A percentile compares a stretch with the other conserved stretches of the same genome.
phyloP scores from a whole-genome alignment of 176 grass and related monocot genomes.

The Oryza punctata region DNA sequence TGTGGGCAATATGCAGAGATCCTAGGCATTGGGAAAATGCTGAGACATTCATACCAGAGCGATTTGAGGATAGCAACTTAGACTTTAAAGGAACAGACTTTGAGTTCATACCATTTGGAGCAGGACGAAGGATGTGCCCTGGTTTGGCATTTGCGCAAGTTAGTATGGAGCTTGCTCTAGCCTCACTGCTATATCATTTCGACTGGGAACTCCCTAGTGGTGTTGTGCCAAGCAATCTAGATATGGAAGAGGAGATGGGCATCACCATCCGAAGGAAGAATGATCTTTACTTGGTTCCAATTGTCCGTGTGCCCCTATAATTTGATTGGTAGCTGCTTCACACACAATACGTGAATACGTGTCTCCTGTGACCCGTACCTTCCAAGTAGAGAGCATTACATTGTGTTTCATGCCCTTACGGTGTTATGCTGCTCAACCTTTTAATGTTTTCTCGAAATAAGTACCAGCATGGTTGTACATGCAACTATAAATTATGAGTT shows the following conservation, averaged over 20 bases:
- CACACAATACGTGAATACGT: not conserved
- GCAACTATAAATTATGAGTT: not conserved
- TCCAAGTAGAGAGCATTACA: not conserved
- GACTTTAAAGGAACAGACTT: conserved; percentile 30
- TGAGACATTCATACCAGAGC: not conserved
- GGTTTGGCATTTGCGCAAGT: not conserved
- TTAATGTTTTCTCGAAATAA: not conserved
- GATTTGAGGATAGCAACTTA: not conserved
- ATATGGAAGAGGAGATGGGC: not conserved
- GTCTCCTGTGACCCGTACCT: not conserved
- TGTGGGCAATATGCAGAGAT: conserved; percentile 24
- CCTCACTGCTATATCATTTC: conserved; percentile 11
- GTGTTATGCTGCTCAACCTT: not conserved
- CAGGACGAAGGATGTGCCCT: conserved; percentile 19
- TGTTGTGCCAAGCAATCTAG: not conserved
- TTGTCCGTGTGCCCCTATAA: not conserved
- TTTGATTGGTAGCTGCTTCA: not conserved
- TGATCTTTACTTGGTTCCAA: not conserved
- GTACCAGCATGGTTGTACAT: not conserved
- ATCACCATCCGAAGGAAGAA: not conserved
- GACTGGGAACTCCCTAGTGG: conserved; percentile 24
- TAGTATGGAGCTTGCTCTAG: not conserved
- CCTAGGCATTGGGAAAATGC: conserved; percentile 9
- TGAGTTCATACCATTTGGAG: conserved; percentile 23
- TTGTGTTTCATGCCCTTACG: not conserved